A percentile compares a stretch with the other conserved stretches of the same genome.
Conservation (phyloP, 257 asterid species). For the Marsdenia floribunda region DNA sequence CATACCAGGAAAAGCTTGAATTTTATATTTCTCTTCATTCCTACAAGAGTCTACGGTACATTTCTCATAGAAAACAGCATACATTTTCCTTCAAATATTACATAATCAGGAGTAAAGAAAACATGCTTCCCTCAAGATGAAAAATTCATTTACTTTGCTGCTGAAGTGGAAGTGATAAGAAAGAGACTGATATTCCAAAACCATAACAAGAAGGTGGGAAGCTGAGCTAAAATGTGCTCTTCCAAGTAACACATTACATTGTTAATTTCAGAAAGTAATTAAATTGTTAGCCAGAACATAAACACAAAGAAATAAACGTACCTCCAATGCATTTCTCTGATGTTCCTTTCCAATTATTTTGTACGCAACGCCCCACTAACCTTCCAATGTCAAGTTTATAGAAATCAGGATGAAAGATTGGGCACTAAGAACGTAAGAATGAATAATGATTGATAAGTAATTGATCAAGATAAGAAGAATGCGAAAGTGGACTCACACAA, state of each 20-base stretch:
- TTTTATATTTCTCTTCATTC: neutral
- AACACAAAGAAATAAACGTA: slow-evolving; percentile 14
- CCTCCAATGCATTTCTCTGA: slow-evolving; percentile 74
- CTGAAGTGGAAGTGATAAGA: neutral
- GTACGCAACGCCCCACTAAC: slow-evolving; percentile 96
- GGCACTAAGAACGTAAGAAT: neutral
- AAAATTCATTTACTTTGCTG: neutral
- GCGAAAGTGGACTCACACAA: slow-evolving; percentile 46
- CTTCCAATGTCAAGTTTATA: slow-evolving; percentile 5
- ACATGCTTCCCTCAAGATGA: neutral
- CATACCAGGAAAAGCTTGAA: neutral
- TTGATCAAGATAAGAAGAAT: neutral
- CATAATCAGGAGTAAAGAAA: neutral
- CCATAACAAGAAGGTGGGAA: neutral
- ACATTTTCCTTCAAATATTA: neutral
- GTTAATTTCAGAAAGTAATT: neutral
- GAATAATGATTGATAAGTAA: neutral
- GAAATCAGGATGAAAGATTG: neutral
- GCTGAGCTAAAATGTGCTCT: neutral
- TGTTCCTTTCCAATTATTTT: slow-evolving; percentile 61
- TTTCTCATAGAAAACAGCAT: neutral
- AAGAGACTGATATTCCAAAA: neutral
- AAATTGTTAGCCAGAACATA: neutral
- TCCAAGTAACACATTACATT: neutral
- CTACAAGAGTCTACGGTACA: neutral